These are phyloP conservation scores for Trichoderma oligosporum DNA, from an alignment of 2,329 filamentous ascomycete species.

Conservation along the genomic window DNA sequence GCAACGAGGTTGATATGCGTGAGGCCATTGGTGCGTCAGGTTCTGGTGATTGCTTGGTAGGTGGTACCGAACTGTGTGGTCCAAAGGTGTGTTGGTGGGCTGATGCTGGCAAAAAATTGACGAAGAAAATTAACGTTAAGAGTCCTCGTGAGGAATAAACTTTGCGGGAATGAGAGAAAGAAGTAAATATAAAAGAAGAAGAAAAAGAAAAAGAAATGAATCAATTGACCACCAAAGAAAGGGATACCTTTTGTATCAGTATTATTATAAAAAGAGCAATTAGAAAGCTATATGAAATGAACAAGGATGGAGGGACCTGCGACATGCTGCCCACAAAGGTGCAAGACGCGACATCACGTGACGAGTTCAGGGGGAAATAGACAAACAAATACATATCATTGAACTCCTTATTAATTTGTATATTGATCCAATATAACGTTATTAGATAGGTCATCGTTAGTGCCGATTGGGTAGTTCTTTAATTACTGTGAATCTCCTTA, in stretches of 20 bases:
- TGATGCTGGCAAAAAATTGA: not conserved
- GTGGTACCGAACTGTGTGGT: not conserved
- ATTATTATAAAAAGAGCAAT: not conserved
- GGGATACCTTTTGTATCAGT: not conserved
- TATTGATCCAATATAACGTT: not conserved
- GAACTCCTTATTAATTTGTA: not conserved
- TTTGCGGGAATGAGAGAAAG: slow-evolving; percentile 3
- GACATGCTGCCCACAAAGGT: not conserved
- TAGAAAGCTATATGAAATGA: not conserved
- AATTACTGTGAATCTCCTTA: not conserved
- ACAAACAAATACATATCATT: too few relatives aligned
- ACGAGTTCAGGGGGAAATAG: slow-evolving; percentile 9
- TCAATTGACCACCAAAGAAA: not conserved
- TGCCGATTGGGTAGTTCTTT: not conserved
- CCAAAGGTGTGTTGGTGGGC: slow-evolving; percentile 9
- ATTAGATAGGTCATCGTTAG: not conserved
- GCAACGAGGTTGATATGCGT: slow-evolving; percentile 30
- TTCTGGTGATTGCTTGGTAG: not conserved
- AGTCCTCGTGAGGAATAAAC: not conserved
- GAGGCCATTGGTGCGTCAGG: slow-evolving; percentile 30
- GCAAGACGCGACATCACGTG: slow-evolving; percentile 1
- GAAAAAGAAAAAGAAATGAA: not conserved
- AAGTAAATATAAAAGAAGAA: not conserved
- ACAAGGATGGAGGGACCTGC: not conserved
- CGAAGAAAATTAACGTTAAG: not conserved